Evolutionary conservation across 495 filamentous ascomycete species (phyloP).

Genomic region (Echria macrotheca): DNA sequence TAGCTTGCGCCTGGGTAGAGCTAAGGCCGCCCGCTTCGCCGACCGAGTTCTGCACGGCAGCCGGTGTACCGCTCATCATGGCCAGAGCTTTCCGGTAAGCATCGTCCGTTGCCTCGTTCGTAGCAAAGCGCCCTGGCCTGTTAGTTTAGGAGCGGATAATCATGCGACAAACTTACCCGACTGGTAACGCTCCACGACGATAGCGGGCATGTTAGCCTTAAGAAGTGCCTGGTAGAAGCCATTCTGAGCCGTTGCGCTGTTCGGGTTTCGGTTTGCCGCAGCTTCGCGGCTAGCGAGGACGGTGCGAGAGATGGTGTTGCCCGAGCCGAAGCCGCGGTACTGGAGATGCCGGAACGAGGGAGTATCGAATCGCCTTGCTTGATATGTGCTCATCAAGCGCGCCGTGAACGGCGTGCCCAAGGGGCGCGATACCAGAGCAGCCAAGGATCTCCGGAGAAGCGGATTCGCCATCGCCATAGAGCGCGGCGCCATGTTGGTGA

Average conservation of each 20-base stretch:
- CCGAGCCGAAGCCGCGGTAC: slow-evolving; percentile 35
- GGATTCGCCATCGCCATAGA: slow-evolving; percentile 34
- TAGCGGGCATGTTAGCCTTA: slow-evolving; percentile 84
- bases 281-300: slow-evolving; percentile 60
- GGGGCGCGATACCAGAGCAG: slow-evolving; percentile 20
- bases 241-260: slow-evolving; percentile 79
- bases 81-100: slow-evolving; percentile 72
- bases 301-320: slow-evolving; percentile 37
- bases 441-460: slow-evolving; percentile 25
- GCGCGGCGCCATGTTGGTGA: slow-evolving; percentile 26
- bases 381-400: slow-evolving; percentile 27
- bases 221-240: slow-evolving; percentile 91
- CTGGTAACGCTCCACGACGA: slow-evolving; percentile 83
- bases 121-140: slow-evolving; percentile 58
- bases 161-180: slow-evolving; percentile 43
- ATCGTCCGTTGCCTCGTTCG: slow-evolving; percentile 63
- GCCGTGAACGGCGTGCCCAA: slow-evolving; percentile 16
- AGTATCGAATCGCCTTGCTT: slow-evolving; percentile 9
- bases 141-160: background rate
- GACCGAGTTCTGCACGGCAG: slow-evolving; percentile 15
- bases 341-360: slow-evolving; percentile 12
- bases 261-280: slow-evolving; percentile 85
- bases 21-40: slow-evolving; percentile 38
- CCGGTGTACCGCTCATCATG: slow-evolving; percentile 49
- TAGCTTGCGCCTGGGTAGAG: slow-evolving; percentile 67